Evolutionary conservation across 805 yeast species (phyloP), one percentile per base, ranked within the genome.

Genomic region (Maudiozyma saulgeensis): DNA sequence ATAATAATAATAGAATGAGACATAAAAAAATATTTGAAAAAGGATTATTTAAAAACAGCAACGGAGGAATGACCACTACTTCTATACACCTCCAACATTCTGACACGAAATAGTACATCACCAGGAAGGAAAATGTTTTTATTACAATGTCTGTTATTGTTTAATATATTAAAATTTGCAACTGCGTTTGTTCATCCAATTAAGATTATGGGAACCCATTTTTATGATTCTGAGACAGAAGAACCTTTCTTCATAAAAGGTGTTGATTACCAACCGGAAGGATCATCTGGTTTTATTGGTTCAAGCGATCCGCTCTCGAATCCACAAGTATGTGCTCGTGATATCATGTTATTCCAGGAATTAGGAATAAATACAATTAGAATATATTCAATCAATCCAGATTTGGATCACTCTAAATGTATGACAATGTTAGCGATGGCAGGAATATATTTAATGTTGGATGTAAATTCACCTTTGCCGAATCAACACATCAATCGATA

Each of bases 251-350:
- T 75, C 57, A 75, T 90, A 37, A 82, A 79, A 65, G 98, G 98
- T 18, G 85, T 91, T 1, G 98, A 91, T 65, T 90, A 90, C 62
- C 97, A 91, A 61, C 97, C 97, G 0, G 97, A 97, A 9, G 98
- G 97, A 0, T 82, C 96, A 0, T 82, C 96, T 0, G 90, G 82
- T 0, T 81, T 81, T 23, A 70, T 70, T n/a, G 66, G 59, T 3
- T 52, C 59, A 6, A 62, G 57, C 9, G 98, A 91, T 62, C 96
- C 96, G 0, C 71, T 91, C 41, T 83, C 96, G 2, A 83, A 87
- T 58, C 75, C 81, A 3, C 68, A 75, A 12, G 60, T 67, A 18
- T 91, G 98, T 70, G 84, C 90, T 4, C 77, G 97, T 56, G 98
- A 91, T 64, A 79, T 87, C 19, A 71, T 75, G 15, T 69, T 89